Evolutionary conservation across 129 eudicot genomes (phyloP).

Genomic region (Lactuca saligna): DNA sequence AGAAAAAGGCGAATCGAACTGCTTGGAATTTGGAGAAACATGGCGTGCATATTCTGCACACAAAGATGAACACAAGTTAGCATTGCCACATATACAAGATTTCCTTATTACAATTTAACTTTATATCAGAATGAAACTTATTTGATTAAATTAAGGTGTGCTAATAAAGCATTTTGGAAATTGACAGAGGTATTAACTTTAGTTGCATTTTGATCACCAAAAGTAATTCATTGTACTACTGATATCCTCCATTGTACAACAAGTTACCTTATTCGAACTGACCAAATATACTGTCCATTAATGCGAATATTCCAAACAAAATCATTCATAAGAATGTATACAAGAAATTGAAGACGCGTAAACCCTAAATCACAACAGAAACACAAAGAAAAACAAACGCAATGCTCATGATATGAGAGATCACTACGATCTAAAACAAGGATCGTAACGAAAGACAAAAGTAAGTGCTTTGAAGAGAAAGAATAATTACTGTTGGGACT

Average conservation of each 20-base stretch:
- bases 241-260: no score
- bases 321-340: background rate
- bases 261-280: no score
- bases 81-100: background rate
- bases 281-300: background rate
- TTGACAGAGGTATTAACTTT: background rate
- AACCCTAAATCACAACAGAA: conserved; percentile 15
- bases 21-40: conserved; percentile 21
- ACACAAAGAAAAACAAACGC: background rate
- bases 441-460: background rate
- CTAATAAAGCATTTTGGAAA: background rate
- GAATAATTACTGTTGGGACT: conserved; percentile 20
- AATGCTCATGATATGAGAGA: background rate
- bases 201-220: background rate
- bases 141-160: background rate
- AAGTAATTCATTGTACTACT: background rate
- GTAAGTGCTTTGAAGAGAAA: background rate
- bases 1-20: conserved; percentile 21
- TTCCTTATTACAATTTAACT: background rate
- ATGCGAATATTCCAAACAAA: background rate
- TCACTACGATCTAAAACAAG: conserved; percentile 4
- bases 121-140: background rate
- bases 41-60: conserved; percentile 17
- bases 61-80: conserved; percentile 18
- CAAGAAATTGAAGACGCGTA: background rate